Evolutionary conservation across 768 basidiomycete species (phyloP).

Genomic region (Boletus subcaerulescens): DNA sequence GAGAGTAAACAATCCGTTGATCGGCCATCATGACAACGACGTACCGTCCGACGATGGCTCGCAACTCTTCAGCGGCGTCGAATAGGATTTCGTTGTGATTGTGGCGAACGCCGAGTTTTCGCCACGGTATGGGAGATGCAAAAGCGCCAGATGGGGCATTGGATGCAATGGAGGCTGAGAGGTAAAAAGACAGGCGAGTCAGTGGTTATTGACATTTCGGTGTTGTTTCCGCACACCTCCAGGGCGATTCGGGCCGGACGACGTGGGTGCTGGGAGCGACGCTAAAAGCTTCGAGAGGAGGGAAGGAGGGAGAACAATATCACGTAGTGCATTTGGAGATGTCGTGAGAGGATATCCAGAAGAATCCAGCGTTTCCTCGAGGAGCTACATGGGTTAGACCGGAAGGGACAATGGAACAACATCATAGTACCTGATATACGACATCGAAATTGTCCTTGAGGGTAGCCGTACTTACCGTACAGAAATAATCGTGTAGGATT

Average conservation of each 20-base stretch:
- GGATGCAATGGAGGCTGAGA: conserved; percentile 34
- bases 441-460: conserved; percentile 93
- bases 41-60: conserved; percentile 40
- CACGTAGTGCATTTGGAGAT: conserved; percentile 82
- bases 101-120: conserved; percentile 78
- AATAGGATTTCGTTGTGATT: conserved; percentile 92
- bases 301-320: conserved; percentile 91
- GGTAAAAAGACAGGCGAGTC: neutral
- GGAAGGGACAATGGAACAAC: neutral
- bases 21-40: neutral
- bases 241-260: conserved; percentile 26
- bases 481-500: conserved; percentile 84
- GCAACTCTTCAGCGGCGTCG: conserved; percentile 81
- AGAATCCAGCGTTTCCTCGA: conserved; percentile 94
- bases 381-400: conserved; percentile 48
- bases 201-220: neutral
- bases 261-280: conserved; percentile 27
- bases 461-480: conserved; percentile 72
- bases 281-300: conserved; percentile 70
- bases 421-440: conserved; percentile 75
- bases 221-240: conserved; percentile 20
- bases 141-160: conserved; percentile 50
- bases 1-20: neutral
- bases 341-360: conserved; percentile 92
- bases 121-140: conserved; percentile 91